Base-by-base conservation (phyloP, 2,329 filamentous ascomycete species). In the Epichloe sibirici region DNA sequence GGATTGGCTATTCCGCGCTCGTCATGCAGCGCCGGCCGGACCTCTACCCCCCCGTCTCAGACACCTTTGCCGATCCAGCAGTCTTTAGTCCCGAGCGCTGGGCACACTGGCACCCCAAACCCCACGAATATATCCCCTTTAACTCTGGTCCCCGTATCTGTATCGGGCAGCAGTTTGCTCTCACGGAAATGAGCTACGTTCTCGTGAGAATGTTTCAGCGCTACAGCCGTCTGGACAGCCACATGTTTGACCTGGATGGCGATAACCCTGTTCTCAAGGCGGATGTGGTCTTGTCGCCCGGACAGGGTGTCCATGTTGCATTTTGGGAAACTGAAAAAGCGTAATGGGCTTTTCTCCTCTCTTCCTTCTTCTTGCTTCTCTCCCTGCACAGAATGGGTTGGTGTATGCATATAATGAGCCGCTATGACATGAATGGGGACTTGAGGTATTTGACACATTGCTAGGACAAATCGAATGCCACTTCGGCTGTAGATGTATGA, bases 191-290 rank as follows among this genome's bases (percentile, higher is more conserved):
- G 74, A 74, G 72, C 0, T 81, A 90, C 63, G 82, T 85, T 9
- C 74, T 89, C 55, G 82, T 83, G 31, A 73, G 87, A 45, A 62
- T 91, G 57, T 79, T 90, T 62, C 88, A 91, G 71, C 74, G 76
- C 25, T 93, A 85, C 63, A 79, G 82, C 51, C 68, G 74, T 11
- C 71, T 89, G 7, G 77, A 81, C 61, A 78, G 71, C 61, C 69
- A 74, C 58, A 82, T 82, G 79, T 57, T 64, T 7, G 65, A 67
- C n/a, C 60, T 81, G 39, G 78, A 82, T 59, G 73, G 73, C 13
- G 79, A 77, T 1, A 63, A 69, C 1, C 78, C 79, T 5, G 65
- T 63, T 49, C 67, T 84, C 55, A 80, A 76, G 70, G 66, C 77
- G 1, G 78, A 83, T 60, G 79, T 85, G 59, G 77, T 82, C 39